Percentiles rank a stretch among this genome's conserved stretches.
These are phyloP conservation scores for Prunus fruticosa DNA, from an alignment of 306 rosid species.

Conservation along the genomic window DNA sequence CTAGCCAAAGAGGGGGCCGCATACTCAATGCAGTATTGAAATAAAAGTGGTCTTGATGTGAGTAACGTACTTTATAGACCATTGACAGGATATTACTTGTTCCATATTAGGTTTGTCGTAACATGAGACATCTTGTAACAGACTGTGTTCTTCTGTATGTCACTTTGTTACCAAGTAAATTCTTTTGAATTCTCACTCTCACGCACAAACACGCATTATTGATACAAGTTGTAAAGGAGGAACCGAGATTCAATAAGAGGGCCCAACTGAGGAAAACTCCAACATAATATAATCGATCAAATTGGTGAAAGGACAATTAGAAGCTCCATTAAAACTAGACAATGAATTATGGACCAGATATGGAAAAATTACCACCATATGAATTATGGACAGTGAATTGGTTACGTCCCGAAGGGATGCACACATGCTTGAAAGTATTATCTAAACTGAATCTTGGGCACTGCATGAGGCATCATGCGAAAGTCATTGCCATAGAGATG, in stretches of 20 bases:
- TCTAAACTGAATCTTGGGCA: no score
- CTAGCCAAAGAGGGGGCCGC: not conserved
- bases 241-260: not conserved
- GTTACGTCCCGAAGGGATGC: not conserved
- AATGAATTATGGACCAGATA: not conserved
- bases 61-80: not conserved
- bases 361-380: no score
- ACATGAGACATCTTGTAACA: not conserved
- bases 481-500: no score
- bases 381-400: not conserved
- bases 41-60: not conserved
- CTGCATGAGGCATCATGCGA: no score
- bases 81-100: no score
- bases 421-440: no score
- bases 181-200: not conserved
- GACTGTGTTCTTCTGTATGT: not conserved
- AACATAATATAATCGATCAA: not conserved
- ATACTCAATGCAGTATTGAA: not conserved
- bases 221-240: not conserved
- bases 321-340: not conserved
- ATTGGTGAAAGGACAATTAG: not conserved
- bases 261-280: not conserved
- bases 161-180: not conserved
- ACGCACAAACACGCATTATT: not conserved
- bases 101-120: not conserved